Evolutionary conservation across 2,329 filamentous ascomycete genomes (phyloP).

Genomic region (Orbilia blumenaviensis): DNA sequence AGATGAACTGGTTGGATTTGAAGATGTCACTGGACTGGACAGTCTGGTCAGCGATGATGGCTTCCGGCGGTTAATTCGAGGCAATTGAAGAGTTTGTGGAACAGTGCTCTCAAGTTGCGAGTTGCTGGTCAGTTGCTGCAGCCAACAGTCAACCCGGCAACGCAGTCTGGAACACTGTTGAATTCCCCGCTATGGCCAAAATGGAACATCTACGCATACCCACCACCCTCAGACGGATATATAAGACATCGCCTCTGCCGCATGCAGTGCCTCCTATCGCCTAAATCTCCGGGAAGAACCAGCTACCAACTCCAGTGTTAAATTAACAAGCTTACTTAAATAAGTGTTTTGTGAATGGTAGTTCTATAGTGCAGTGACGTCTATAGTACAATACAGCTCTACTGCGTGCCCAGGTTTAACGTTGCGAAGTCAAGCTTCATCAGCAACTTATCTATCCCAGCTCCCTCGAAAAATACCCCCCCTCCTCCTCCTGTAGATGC

Average conservation of each 20-base stretch:
- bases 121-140: too few species aligned
- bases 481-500: constrained; percentile 20
- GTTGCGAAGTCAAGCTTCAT: constrained; percentile 58
- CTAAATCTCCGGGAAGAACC: too few species aligned
- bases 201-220: too few species aligned
- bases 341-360: too few species aligned
- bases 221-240: not conserved
- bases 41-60: not conserved
- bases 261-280: too few species aligned
- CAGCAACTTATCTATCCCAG: constrained; percentile 57
- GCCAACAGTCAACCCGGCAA: not conserved
- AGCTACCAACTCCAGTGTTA: too few species aligned
- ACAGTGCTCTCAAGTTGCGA: not conserved
- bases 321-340: too few species aligned
- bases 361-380: too few species aligned
- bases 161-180: too few species aligned
- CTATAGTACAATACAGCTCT: not conserved
- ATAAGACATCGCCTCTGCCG: not conserved
- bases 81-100: constrained; percentile 27
- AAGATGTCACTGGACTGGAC: too few species aligned
- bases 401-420: constrained; percentile 29
- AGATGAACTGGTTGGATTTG: too few species aligned
- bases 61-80: constrained; percentile 39
- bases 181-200: too few species aligned
- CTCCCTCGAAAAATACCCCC: constrained; percentile 50